Base-by-base conservation (phyloP, 2,329 filamentous ascomycete species). In the Ophiostoma piceae region DNA sequence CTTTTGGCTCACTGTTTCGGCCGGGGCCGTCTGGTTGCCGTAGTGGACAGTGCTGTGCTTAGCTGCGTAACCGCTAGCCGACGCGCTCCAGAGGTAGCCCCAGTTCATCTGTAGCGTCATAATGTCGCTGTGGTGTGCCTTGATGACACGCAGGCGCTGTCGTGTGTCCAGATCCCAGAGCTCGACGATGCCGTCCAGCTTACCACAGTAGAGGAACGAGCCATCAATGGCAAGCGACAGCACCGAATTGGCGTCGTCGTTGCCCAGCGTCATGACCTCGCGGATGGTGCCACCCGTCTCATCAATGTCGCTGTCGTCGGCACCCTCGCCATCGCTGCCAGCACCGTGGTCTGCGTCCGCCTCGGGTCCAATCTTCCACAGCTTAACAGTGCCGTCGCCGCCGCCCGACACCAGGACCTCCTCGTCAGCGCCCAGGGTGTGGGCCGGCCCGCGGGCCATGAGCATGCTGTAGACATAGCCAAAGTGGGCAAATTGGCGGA, bases 391-490 rank as follows among this genome's bases (percentile, higher is more conserved):
- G 0, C 95, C 96, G 76, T 98, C 95, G 41, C 95, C 96, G 47
- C 92, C 94, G 9, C 94, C 95, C 0, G 94, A 96, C 41, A 99
- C 87, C 51, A 99, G 79, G 0, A 96, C 88, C 74, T 98, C 94
- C 35, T 90, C 88, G 1, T 92, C 88, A 0, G 86, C 83, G 7
- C 90, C 90, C 3, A 92, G 84, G 7, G 92, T 84, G 1, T 87
- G 82, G 0, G 85, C 87, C 0, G 85, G 84, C 0, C 91, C 92
- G 72, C 87, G 88, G 0, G 92, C 89, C 71, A 99, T 84, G 5
- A 96, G 84, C 94, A 98, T 98, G 78, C 93, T 96, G 78, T 97
- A 97, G 0, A 99, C 89, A 77, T 97, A 98, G 64, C 96, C 95
- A 78, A 90, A 94, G 78, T 99, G 95, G 1, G 95, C 93, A 80